Percentiles rank a stretch among this genome's conserved stretches.
These are phyloP conservation scores for Scortechinia acanthostroma DNA, from an alignment of 2,329 filamentous ascomycete species.

Conservation along the genomic window DNA sequence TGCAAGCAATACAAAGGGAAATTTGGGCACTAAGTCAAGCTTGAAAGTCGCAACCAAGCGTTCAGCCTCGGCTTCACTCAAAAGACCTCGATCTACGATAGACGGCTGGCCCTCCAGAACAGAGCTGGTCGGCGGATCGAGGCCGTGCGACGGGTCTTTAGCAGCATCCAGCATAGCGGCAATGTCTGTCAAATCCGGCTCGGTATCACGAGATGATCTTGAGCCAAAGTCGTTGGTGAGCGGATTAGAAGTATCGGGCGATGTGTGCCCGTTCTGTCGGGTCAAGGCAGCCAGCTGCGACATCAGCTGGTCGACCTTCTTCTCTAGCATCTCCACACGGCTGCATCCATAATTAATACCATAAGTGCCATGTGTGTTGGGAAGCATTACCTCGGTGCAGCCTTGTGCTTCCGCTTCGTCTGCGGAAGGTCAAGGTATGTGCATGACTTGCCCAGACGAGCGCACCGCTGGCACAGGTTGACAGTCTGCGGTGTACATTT, in stretches of 20 bases:
- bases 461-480: slow-evolving; percentile 11
- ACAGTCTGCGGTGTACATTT: slow-evolving; percentile 12
- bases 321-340: slow-evolving; percentile 11
- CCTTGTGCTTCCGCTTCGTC: slow-evolving; percentile 11
- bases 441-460: slow-evolving; percentile 13
- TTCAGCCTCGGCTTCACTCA: slow-evolving; percentile 11
- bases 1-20: slow-evolving; percentile 10
- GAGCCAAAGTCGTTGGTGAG: no score
- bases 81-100: slow-evolving; percentile 11
- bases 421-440: slow-evolving; percentile 15
- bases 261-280: slow-evolving; percentile 7
- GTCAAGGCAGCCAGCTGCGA: slow-evolving; percentile 9
- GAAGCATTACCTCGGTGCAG: slow-evolving; percentile 8
- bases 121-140: slow-evolving; percentile 8
- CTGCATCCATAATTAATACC: slow-evolving; percentile 8
- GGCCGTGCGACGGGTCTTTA: slow-evolving; percentile 10
- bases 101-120: slow-evolving; percentile 10
- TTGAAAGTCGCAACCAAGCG: slow-evolving; percentile 8
- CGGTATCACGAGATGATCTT: no score
- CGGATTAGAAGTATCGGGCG: neutral
- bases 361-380: slow-evolving; percentile 1
- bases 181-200: neutral
- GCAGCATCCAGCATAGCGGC: slow-evolving; percentile 8
- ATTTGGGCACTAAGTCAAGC: slow-evolving; percentile 8
- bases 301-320: slow-evolving; percentile 10